These are phyloP conservation scores for Botryosphaeria dothidea DNA, from an alignment of 2,329 filamentous ascomycete genomes.

Conservation along the genomic window DNA sequence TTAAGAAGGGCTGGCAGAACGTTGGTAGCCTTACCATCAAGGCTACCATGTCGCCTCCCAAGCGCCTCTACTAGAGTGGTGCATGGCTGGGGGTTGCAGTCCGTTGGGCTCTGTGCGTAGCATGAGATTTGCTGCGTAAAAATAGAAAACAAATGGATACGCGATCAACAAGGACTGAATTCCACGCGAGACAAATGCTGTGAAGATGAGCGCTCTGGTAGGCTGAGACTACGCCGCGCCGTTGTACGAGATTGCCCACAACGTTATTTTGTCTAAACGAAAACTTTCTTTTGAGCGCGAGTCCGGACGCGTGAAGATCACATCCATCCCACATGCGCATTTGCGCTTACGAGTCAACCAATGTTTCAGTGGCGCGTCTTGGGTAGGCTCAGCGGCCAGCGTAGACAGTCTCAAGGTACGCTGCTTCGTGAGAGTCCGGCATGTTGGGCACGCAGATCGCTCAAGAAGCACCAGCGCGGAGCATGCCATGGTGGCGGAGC, in stretches of 20 bases:
- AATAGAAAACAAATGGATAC: slow-evolving; percentile 8
- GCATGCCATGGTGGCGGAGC: too few relatives aligned
- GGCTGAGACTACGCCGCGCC: neutral
- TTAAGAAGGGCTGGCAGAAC: slow-evolving; percentile 99
- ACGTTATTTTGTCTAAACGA: too few relatives aligned
- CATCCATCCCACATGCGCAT: too few relatives aligned
- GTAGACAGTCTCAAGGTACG: too few relatives aligned
- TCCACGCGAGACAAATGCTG: neutral
- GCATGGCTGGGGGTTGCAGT: neutral
- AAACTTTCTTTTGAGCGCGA: too few relatives aligned
- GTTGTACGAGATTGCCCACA: neutral
- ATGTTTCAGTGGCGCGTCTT: too few relatives aligned
- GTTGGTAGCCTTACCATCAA: slow-evolving; percentile 99
- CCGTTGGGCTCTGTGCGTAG: slow-evolving; percentile 16
- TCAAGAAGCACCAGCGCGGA: too few relatives aligned
- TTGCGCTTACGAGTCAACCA: too few relatives aligned
- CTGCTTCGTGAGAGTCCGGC: too few relatives aligned
- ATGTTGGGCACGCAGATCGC: too few relatives aligned
- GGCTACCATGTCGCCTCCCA: slow-evolving; percentile 98
- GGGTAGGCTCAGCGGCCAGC: too few relatives aligned
- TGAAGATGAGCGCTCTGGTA: neutral
- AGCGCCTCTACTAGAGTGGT: slow-evolving; percentile 84
- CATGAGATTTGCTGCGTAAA: slow-evolving; percentile 1
- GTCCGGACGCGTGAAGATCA: too few relatives aligned
- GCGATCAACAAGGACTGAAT: neutral